phyloP scores from a whole-genome alignment of 2,329 filamentous ascomycete species.

The Fusarium lyarnte region DNA sequence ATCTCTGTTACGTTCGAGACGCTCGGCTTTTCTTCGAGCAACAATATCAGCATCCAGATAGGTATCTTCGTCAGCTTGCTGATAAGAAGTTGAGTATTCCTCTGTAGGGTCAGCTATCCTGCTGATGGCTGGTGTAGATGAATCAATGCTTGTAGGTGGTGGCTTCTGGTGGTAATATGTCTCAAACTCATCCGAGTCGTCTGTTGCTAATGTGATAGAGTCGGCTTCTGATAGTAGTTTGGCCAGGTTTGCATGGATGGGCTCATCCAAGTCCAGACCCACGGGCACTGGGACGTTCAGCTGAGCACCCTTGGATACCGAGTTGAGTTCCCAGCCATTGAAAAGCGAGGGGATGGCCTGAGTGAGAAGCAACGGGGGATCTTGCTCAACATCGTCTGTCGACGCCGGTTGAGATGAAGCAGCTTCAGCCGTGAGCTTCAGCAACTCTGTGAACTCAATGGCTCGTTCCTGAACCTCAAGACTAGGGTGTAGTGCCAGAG shows the following conservation, averaged over 20 bases:
- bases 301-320: conserved; percentile 84
- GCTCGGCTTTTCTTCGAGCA: conserved; percentile 78
- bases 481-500: conserved; percentile 81
- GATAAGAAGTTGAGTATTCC: conserved; percentile 63
- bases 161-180: conserved; percentile 70
- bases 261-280: conserved; percentile 79
- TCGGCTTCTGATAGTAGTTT: conserved; percentile 71
- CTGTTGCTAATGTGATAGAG: conserved; percentile 57
- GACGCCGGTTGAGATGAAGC: conserved; percentile 71
- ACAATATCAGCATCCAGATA: conserved; percentile 79
- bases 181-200: conserved; percentile 74
- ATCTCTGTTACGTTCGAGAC: conserved; percentile 84
- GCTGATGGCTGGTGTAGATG: conserved; percentile 62
- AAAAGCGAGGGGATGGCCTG: conserved; percentile 92
- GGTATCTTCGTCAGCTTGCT: conserved; percentile 69
- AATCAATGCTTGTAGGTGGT: conserved; percentile 61
- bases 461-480: conserved; percentile 95
- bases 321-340: conserved; percentile 87
- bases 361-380: conserved; percentile 85
- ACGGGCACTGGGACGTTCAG: conserved; percentile 83
- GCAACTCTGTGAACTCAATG: conserved; percentile 89
- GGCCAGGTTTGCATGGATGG: conserved; percentile 80
- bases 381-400: conserved; percentile 63
- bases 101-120: conserved; percentile 62
- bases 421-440: conserved; percentile 88